Evolutionary conservation across 371 early-diverging fungal species (phyloP), one percentile per base, ranked within the genome.

Genomic region (Mucor indicus): DNA sequence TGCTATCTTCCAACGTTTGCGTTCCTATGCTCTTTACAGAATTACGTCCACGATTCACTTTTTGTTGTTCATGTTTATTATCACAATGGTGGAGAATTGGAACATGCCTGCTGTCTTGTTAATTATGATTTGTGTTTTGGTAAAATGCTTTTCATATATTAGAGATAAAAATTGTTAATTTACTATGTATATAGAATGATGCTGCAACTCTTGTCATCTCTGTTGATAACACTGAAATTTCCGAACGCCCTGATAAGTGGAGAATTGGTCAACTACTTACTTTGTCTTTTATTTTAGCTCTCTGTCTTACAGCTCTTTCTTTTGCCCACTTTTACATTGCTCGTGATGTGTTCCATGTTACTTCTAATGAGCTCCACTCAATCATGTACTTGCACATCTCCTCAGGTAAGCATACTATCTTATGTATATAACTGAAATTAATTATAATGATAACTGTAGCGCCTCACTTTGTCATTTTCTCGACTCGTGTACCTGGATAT

Each of bases 21-120:
- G 91, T 17, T 90, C 90, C 9, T 93, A 94, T 71, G 91, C 93
- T 44, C 79, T 95, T 55, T 95, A 93, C 66, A 85, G 95, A 58
- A 95, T 95, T 64, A 86, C 93, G 10, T 92, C 93, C 3, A 95
- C 93, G 8, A 84, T 95, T 50, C 95, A 95, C 70, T 92, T 95
- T 55, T 65, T 93, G 79, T 50, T 92, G 37, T 95, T 95, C 77
- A 92, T 95, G 84, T 93, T 93, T 72, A 84, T 91, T 62, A 78
- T 92, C 36, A 85, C 91, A 21, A 60, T 91, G 31, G 85, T 76
- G 16, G 85, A 80, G 58, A 76, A 88, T 58, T 93, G 91, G 86
- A 71, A 79, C 17, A 81, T 95, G 76, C 88, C 91, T 55, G 85
- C 89, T 32, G 75, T 83, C 12, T 79, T 93, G 19, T 73, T 95